phyloP scores from a whole-genome alignment of 768 basidiomycete genomes.

The Lactifluus echinatus region DNA sequence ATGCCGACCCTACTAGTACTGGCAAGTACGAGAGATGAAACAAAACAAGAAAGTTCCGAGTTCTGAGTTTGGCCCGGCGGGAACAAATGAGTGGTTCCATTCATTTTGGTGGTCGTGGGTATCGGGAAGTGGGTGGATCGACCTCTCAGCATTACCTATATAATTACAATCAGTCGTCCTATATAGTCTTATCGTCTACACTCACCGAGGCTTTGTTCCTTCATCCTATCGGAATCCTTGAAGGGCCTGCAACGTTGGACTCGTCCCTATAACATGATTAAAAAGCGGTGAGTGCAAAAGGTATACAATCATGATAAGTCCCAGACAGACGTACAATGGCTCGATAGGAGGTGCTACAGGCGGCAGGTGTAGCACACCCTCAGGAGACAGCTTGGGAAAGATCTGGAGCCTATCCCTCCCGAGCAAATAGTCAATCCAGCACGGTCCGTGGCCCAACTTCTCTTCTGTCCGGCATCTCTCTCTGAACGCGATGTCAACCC shows the following conservation, averaged over 20 bases:
- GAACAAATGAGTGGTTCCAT: too few relatives aligned
- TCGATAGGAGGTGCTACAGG: not conserved
- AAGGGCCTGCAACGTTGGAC: conserved; percentile 8
- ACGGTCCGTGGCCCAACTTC: conserved; percentile 12
- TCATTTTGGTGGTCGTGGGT: too few relatives aligned
- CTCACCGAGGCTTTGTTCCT: too few relatives aligned
- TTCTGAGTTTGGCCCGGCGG: too few relatives aligned
- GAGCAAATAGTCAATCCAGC: conserved; percentile 8
- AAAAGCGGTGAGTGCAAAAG: not conserved
- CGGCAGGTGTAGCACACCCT: conserved; percentile 4
- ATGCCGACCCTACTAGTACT: too few relatives aligned
- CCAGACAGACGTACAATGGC: not conserved
- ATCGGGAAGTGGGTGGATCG: too few relatives aligned
- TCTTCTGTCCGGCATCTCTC: conserved; percentile 5
- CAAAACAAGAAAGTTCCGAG: too few relatives aligned
- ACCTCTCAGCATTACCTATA: too few relatives aligned
- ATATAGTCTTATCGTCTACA: too few relatives aligned
- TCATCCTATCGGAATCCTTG: conserved; percentile 9
- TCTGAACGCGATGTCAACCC: conserved; percentile 7
- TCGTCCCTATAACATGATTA: not conserved
- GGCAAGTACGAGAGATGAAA: too few relatives aligned
- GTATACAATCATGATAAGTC: not conserved
- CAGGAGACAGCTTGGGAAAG: conserved; percentile 5
- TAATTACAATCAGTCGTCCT: too few relatives aligned
- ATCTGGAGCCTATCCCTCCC: conserved; percentile 9